Conservation (phyloP, 2,329 filamentous ascomycete species). For the Sporothrix curviconia region DNA sequence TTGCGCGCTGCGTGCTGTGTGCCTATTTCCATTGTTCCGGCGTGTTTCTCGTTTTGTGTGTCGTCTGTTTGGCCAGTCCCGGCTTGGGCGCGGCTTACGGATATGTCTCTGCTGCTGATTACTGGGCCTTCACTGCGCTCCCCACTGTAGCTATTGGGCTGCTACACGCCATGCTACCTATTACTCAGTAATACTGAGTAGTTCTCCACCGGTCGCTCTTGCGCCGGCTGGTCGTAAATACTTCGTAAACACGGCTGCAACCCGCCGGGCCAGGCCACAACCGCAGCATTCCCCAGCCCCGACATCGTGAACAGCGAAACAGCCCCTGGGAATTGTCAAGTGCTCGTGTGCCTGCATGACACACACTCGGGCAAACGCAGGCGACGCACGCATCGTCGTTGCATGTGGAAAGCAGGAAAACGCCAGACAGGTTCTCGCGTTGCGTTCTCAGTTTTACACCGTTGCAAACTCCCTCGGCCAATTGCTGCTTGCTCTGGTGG, state of each 20-base stretch:
- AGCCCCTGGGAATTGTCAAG: not conserved
- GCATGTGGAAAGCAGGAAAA: too few relatives aligned
- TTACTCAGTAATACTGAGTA: too few relatives aligned
- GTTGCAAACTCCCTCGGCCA: constrained; percentile 8
- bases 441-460: not conserved
- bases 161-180: too few relatives aligned
- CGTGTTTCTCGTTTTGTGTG: not conserved
- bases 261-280: not conserved
- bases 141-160: not conserved
- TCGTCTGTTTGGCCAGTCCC: not conserved
- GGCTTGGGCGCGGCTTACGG: not conserved
- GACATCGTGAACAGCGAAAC: not conserved
- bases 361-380: not conserved
- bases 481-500: constrained; percentile 6
- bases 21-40: not conserved
- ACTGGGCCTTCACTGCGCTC: not conserved
- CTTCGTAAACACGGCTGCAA: constrained; percentile 16
- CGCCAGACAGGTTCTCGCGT: too few relatives aligned
- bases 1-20: too few relatives aligned
- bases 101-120: not conserved
- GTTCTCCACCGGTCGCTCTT: constrained; percentile 4
- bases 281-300: not conserved
- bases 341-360: not conserved
- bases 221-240: constrained; percentile 14
- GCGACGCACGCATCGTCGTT: too few relatives aligned